phyloP scores from a whole-genome alignment of 148 eudicot genomes.

The Rhododendron henanense region DNA sequence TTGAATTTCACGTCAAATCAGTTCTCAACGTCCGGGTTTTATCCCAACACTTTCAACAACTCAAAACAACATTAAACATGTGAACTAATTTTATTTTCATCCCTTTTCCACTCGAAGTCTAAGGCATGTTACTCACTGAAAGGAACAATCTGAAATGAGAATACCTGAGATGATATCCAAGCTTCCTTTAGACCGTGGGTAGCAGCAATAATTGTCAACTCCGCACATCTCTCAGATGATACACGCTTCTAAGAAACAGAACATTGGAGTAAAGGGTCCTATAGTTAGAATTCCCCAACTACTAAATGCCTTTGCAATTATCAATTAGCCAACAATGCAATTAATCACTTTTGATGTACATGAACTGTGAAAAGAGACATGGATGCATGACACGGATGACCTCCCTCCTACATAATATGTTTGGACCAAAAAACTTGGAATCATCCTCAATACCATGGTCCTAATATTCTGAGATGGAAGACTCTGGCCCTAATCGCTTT shows the following conservation, averaged over 20 bases:
- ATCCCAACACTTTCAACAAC: background rate
- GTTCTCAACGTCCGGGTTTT: background rate
- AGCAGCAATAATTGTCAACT: conserved; percentile 85
- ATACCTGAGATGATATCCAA: conserved; percentile 97
- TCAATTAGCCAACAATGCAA: conserved; percentile 5
- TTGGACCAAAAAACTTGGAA: background rate
- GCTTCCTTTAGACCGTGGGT: conserved; percentile 92
- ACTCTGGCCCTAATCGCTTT: background rate
- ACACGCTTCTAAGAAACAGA: conserved; percentile 59
- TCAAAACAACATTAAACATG: background rate
- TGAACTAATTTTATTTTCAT: background rate
- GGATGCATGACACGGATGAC: background rate
- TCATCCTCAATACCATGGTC: background rate
- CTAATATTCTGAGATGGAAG: background rate
- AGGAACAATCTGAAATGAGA: background rate
- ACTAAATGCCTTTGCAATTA: background rate
- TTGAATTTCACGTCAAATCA: background rate
- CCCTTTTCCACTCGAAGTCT: background rate
- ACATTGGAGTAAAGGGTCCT: background rate
- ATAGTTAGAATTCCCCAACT: background rate
- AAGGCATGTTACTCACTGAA: background rate
- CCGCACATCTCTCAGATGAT: conserved; percentile 81
- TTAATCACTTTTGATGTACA: background rate
- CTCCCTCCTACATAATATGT: background rate
- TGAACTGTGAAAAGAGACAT: background rate